Conservation (phyloP, 768 basidiomycete genomes). For the Obba rivulosa region DNA sequence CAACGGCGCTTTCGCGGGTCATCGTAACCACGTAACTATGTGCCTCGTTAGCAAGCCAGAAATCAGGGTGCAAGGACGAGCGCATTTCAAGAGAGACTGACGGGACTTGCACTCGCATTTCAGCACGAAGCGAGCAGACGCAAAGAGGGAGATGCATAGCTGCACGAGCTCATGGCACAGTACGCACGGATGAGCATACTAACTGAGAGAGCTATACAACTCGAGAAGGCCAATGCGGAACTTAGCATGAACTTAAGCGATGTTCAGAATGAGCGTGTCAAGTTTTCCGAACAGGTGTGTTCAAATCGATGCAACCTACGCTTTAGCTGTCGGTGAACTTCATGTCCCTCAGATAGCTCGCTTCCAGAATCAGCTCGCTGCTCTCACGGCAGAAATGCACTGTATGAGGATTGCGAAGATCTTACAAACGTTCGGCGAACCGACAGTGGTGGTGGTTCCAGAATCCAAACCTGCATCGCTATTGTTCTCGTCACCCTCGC, state of each 20-base stretch:
- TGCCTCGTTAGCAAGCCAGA: too few relatives aligned
- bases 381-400: too few relatives aligned
- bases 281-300: background rate
- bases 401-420: too few relatives aligned
- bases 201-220: background rate
- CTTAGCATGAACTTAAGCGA: background rate
- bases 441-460: too few relatives aligned
- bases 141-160: background rate
- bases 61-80: too few relatives aligned
- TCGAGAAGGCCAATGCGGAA: background rate
- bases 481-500: too few relatives aligned
- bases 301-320: background rate
- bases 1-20: too few relatives aligned
- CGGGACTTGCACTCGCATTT: background rate
- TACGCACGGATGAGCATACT: slow-evolving; percentile 10
- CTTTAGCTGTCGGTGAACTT: background rate
- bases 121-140: background rate
- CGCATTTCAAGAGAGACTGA: too few relatives aligned
- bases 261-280: background rate
- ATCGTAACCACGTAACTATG: too few relatives aligned
- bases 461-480: too few relatives aligned
- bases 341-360: background rate
- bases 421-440: too few relatives aligned
- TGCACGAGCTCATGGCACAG: slow-evolving; percentile 1
- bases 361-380: background rate